phyloP scores from a whole-genome alignment of 352 stramenopile species.

The Globisporangium irregulare region DNA sequence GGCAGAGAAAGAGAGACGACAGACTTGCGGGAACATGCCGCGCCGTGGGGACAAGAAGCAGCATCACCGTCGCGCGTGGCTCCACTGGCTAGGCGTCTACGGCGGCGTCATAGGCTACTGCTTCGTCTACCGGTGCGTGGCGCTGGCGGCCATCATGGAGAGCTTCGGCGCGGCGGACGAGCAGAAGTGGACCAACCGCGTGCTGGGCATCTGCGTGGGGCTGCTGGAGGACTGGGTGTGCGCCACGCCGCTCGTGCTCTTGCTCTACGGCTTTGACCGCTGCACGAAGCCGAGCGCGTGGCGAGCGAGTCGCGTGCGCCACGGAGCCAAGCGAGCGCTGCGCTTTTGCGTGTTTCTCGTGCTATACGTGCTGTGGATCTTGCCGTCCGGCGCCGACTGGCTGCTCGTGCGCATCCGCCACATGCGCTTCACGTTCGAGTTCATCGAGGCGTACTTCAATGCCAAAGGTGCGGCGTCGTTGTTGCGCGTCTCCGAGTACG shows the following conservation, averaged over 20 bases:
- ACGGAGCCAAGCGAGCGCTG: background rate
- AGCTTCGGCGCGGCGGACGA: slow-evolving; percentile 25
- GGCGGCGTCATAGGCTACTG: slow-evolving; percentile 29
- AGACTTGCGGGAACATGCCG: background rate
- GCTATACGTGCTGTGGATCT: slow-evolving; percentile 25
- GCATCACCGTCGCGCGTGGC: background rate
- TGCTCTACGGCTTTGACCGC: slow-evolving; percentile 23
- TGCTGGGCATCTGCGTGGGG: slow-evolving; percentile 24
- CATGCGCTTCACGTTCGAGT: slow-evolving; percentile 48
- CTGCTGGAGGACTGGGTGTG: slow-evolving; percentile 44
- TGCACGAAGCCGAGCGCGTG: slow-evolving; percentile 7
- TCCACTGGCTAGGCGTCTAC: slow-evolving; percentile 40
- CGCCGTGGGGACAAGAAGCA: background rate
- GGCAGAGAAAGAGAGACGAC: too few species aligned
- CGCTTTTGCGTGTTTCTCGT: slow-evolving; percentile 31
- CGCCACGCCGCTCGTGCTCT: slow-evolving; percentile 24
- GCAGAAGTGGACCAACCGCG: slow-evolving; percentile 18
- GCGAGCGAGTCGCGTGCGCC: background rate
- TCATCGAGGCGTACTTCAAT: slow-evolving; percentile 34
- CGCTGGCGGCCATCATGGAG: slow-evolving; percentile 26
- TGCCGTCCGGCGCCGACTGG: slow-evolving; percentile 32
- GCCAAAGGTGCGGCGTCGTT: slow-evolving; percentile 28
- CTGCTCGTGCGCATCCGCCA: slow-evolving; percentile 33
- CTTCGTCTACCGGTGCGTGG: slow-evolving; percentile 25
- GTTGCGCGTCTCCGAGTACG: slow-evolving; percentile 29